These are phyloP conservation scores for Umbelopsis sp. DNA, from an alignment of 371 early-diverging fungal genomes.

Conservation along the genomic window DNA sequence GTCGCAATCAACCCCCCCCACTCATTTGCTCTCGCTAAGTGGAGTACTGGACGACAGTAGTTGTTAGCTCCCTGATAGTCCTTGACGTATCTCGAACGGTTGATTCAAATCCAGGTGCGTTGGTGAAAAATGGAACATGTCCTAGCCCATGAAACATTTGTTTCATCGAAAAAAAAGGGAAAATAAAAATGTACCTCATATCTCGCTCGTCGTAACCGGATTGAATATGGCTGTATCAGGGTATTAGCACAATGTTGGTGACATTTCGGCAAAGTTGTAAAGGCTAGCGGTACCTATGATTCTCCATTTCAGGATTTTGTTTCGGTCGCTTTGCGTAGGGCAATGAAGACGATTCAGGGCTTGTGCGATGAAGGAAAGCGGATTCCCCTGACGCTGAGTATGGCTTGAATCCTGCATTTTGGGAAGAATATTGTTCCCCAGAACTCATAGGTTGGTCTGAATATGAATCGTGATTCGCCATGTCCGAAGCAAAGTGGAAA, in stretches of 20 bases:
- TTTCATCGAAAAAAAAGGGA: neutral
- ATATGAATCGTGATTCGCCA: neutral
- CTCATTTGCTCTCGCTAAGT: too few relatives aligned
- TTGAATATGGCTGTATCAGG: slow-evolving; percentile 7
- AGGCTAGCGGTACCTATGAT: neutral
- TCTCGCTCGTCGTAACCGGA: slow-evolving; percentile 40
- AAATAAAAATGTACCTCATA: slow-evolving; percentile 27
- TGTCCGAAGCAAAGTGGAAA: neutral
- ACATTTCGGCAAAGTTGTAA: too few relatives aligned
- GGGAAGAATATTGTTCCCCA: neutral
- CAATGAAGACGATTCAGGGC: neutral
- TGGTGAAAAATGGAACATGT: too few relatives aligned
- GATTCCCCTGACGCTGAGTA: slow-evolving; percentile 4
- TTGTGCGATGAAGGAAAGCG: neutral
- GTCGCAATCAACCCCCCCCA: too few relatives aligned
- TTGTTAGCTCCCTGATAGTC: too few relatives aligned
- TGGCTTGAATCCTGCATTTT: neutral
- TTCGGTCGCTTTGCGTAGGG: slow-evolving; percentile 6
- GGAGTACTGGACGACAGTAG: too few relatives aligned
- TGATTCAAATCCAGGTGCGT: too few relatives aligned
- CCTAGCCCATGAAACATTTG: too few relatives aligned
- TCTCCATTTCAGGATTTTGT: slow-evolving; percentile 3
- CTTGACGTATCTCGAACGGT: too few relatives aligned
- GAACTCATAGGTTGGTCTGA: neutral
- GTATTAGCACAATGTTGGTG: too few relatives aligned